A percentile compares a stretch with the other conserved stretches of the same genome.
Evolutionary conservation across 768 basidiomycete genomes (phyloP).

Genomic region (Pholiota microspora): DNA sequence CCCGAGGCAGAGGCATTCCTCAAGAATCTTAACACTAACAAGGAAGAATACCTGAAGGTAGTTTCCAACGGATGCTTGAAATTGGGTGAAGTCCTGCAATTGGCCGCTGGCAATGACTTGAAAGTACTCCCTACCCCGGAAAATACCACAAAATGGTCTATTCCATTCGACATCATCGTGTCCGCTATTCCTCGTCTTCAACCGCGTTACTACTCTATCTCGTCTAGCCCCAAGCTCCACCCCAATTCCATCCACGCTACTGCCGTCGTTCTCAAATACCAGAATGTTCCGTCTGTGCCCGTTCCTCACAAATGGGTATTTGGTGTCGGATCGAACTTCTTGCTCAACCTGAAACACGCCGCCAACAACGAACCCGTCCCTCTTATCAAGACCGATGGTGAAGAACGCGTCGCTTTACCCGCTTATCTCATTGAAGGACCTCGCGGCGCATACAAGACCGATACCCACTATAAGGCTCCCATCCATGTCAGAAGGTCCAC

Average conservation of each 20-base stretch:
- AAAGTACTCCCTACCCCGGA: constrained; percentile 52
- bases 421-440: constrained; percentile 89
- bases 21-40: constrained; percentile 78
- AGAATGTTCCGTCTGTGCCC: constrained; percentile 55
- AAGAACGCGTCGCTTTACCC: constrained; percentile 49
- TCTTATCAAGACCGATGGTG: constrained; percentile 33
- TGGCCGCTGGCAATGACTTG: constrained; percentile 82
- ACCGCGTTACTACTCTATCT: constrained; percentile 98
- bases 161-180: constrained; percentile 96
- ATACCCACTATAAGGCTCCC: constrained; percentile 77
- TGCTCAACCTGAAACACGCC: constrained; percentile 87
- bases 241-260: constrained; percentile 93
- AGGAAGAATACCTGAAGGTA: constrained; percentile 79
- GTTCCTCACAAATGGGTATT: constrained; percentile 69
- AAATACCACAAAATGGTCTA: constrained; percentile 83
- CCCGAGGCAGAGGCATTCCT: constrained; percentile 73
- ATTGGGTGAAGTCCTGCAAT: constrained; percentile 89
- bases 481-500: constrained; percentile 95
- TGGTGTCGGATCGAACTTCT: constrained; percentile 93
- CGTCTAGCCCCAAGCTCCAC: constrained; percentile 91
- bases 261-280: constrained; percentile 91
- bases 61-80: constrained; percentile 84
- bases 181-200: constrained; percentile 93
- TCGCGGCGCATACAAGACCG: constrained; percentile 75
- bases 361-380: constrained; percentile 56